phyloP scores from a whole-genome alignment of 179 eudicot species.

The Carnegiea gigantea region DNA sequence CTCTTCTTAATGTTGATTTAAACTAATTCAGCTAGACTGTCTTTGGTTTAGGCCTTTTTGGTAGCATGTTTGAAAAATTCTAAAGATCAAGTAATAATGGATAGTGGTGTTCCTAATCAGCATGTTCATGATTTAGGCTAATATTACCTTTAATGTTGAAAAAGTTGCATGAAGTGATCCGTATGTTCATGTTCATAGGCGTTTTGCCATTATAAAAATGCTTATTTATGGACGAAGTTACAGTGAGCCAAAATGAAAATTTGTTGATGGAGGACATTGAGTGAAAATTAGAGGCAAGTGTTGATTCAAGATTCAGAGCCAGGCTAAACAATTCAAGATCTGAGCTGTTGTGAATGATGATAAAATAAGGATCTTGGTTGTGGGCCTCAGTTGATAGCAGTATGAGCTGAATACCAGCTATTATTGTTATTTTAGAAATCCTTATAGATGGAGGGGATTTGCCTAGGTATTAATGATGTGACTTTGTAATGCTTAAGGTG shows the following conservation, averaged over 20 bases:
- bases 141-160: not conserved
- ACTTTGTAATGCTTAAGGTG: not conserved
- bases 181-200: not conserved
- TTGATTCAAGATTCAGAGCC: not conserved
- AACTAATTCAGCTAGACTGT: not conserved
- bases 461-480: too few species aligned
- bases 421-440: too few species aligned
- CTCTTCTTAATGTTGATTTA: not conserved
- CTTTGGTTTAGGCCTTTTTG: not conserved
- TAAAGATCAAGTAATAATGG: not conserved
- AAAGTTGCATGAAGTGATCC: not conserved
- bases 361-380: not conserved
- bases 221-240: not conserved
- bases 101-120: not conserved
- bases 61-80: not conserved
- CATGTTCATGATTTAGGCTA: not conserved
- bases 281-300: not conserved
- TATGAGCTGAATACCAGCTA: not conserved
- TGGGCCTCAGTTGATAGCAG: not conserved
- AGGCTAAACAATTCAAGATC: not conserved
- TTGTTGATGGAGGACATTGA: not conserved
- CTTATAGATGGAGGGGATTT: too few species aligned
- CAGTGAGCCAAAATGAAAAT: not conserved
- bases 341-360: not conserved
- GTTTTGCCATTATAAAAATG: not conserved